Evolutionary conservation across 2,329 filamentous ascomycete species (phyloP), one percentile per base, ranked within the genome.

Genomic region (Cladorrhinum sp.): DNA sequence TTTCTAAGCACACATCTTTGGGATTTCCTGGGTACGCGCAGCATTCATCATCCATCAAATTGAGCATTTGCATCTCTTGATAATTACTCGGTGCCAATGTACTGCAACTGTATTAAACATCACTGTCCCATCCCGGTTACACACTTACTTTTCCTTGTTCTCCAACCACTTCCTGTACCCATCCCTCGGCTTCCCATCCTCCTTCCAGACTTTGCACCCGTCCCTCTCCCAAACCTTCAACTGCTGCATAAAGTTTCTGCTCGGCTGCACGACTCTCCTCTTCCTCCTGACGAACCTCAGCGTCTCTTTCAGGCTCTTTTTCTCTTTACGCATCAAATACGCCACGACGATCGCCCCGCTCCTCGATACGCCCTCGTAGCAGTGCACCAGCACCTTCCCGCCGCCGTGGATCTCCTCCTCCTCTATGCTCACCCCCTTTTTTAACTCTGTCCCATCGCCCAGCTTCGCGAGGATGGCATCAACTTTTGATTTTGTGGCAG

Each of bases 361-460:
- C 8, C 69, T 61, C 5, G 69, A 70, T 2, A 61, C 50, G 2
- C 68, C 67, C 18, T 16, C 42, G 57, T 76, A 73, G 51, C 69
- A 70, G 51, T 69, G 68, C 1, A 70, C 64, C 1, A 69, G 59
- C n/a, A 69, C 62, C 18, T 61, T 57, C 12, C n/a, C n/a, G n/a
- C 53, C 48, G 18, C 26, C 20, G 33, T 26, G 18, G 5, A n/a
- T 36, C 14, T 33, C 52, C 12, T 42, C 48, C 16, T 58, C 28
- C 18, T 30, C 42, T 21, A 28, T 46, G 20, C 39, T 18, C n/a
- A 6, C 49, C 7, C 49, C 49, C 14, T 20, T 26, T 51, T 16
- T 26, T 51, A 53, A n/a, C 50, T 53, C 50, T 16, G 3, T 14
- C n/a, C 33, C n/a, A 6, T 10, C 51, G 8, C 33, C 28, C 16